Base-by-base conservation (phyloP, 2,329 filamentous ascomycete species). In the Hypoxylon sp. region DNA sequence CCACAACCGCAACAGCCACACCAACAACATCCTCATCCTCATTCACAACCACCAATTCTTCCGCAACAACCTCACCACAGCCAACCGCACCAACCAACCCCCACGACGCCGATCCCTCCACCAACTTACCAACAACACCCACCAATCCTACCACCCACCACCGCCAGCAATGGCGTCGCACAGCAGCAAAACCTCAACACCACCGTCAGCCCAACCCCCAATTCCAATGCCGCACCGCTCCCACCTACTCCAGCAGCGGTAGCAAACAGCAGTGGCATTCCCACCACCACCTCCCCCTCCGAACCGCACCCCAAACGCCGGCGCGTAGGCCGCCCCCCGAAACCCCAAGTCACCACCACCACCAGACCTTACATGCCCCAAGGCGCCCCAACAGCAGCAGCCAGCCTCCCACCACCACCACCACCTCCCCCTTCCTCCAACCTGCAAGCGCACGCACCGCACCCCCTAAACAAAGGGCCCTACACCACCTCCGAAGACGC, bases 401-500 rank as follows among this genome's bases (percentile, higher is more conserved):
- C 54, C 32, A n/a, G 19, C 31, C 31, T 17, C 11, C 62, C 52
- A 37, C 21, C 55, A 24, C 62, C 55, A 24, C 62, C 61, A 4
- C 66, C 55, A 2, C 50, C 47, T 3, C 10, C 32, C 3, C 47
- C n/a, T 10, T 60, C 67, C 10, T 19, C 52, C 1, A 47, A 62
- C 3, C 67, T 71, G 0, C 66, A 55, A 15, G 68, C 60, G 15
- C 70, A 69, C 35, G 63, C 68, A 13, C 61, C 67, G 19, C 71
- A 75, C 15, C 73, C 73, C 1, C 65, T 76, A 15, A 72, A 54
- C 61, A 74, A 72, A 32, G 75, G 75, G 0, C 75, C 75, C 4
- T 77, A 77, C 70, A 42, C 67, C 29, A 74, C 73, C 1, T 47
- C 76, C 29, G 74, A 76, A 15, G 75, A 77, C 47, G 75, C 75